Percentiles rank a stretch among this genome's conserved stretches.
Conservation (phyloP, 305 asterid genomes). For the Lippia alba region DNA sequence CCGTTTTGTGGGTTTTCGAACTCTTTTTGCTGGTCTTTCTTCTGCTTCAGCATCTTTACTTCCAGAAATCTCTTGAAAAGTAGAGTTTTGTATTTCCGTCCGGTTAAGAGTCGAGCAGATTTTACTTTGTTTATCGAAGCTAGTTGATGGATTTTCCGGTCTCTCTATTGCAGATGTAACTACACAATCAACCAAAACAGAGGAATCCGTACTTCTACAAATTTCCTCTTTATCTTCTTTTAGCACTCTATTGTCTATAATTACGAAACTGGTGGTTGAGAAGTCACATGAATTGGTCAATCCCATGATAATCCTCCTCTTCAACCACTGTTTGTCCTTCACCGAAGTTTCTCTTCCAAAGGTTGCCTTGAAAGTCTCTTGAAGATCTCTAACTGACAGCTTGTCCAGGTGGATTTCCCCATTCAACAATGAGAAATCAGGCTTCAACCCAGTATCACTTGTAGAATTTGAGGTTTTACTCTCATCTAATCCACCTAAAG, state of each 20-base stretch:
- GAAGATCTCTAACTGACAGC: constrained; percentile 87
- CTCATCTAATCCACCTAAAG: constrained; percentile 45
- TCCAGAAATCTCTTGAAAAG: constrained; percentile 43
- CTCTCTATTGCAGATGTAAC: constrained; percentile 46
- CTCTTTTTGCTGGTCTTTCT: constrained; percentile 74
- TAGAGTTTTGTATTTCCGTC: constrained; percentile 36
- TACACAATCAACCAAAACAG: constrained; percentile 50
- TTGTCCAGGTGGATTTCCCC: constrained; percentile 86
- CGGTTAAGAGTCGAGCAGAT: constrained; percentile 43
- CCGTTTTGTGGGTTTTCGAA: constrained; percentile 89
- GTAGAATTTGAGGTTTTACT: constrained; percentile 50
- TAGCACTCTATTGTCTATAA: constrained; percentile 63
- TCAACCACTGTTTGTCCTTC: constrained; percentile 96
- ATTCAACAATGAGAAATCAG: constrained; percentile 81
- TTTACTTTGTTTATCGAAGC: constrained; percentile 42
- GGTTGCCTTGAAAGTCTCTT: constrained; percentile 88
- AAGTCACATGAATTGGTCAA: constrained; percentile 88
- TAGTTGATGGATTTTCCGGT: constrained; percentile 39
- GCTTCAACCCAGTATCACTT: constrained; percentile 51
- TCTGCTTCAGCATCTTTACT: constrained; percentile 58
- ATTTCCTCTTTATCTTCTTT: constrained; percentile 54
- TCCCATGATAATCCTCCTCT: constrained; percentile 94
- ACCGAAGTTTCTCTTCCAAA: constrained; percentile 96
- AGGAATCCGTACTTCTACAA: constrained; percentile 40
- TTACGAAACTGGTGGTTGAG: constrained; percentile 67